A percentile compares a stretch with the other conserved stretches of the same genome.
phyloP scores from a whole-genome alignment of 768 basidiomycete species.

The Mycena vulgaris region DNA sequence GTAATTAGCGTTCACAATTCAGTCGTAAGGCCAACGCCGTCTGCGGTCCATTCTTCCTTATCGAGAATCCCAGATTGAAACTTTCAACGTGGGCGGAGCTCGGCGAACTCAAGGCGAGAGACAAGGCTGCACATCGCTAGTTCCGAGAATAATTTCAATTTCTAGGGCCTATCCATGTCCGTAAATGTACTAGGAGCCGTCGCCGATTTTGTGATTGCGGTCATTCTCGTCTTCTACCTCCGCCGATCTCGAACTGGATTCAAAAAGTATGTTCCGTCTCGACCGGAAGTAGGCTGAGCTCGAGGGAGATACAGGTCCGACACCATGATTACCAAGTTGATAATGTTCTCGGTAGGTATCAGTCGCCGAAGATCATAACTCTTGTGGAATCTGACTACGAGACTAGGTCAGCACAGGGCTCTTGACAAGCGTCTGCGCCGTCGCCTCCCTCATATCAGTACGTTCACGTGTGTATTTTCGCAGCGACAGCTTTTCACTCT shows the following conservation, averaged over 20 bases:
- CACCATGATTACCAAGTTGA: constrained; percentile 61
- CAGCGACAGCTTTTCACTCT: constrained; percentile 7
- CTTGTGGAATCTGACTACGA: background rate
- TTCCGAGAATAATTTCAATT: constrained; percentile 23
- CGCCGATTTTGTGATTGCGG: constrained; percentile 66
- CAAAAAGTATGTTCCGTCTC: constrained; percentile 56
- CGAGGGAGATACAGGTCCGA: constrained; percentile 52
- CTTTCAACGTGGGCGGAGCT: constrained; percentile 63
- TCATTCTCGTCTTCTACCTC: constrained; percentile 64
- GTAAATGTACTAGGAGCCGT: constrained; percentile 68
- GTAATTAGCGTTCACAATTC: constrained; percentile 60
- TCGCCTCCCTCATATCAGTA: constrained; percentile 59
- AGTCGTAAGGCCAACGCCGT: constrained; percentile 55
- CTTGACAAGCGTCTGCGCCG: constrained; percentile 59
- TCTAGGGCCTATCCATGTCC: constrained; percentile 68
- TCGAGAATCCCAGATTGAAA: constrained; percentile 52
- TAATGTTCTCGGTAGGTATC: constrained; percentile 52
- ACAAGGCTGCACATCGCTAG: background rate
- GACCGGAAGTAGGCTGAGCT: constrained; percentile 4
- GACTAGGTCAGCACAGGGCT: constrained; percentile 53
- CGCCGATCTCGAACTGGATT: constrained; percentile 68
- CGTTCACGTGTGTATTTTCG: constrained; percentile 24
- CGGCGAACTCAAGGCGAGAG: constrained; percentile 58
- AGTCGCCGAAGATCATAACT: background rate
- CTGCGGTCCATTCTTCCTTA: constrained; percentile 10